Conservation (phyloP, 2,329 filamentous ascomycete species). For the Dactylellina drechsleri region DNA sequence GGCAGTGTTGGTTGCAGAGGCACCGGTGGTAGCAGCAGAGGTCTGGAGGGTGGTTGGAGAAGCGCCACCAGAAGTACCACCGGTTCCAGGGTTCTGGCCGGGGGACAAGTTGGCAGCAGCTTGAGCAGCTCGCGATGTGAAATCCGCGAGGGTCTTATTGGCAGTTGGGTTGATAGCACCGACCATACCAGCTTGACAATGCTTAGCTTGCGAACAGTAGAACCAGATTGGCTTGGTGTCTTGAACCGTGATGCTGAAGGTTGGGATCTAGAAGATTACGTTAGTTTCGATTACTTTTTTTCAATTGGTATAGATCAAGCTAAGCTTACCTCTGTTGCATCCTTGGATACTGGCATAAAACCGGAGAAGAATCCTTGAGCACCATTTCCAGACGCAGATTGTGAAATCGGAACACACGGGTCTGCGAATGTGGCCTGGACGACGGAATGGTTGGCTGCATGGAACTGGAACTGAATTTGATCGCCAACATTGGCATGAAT, state of each 20-base stretch:
- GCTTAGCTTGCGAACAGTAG: conserved; percentile 78
- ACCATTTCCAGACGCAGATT: conserved; percentile 46
- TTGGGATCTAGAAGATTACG: conserved; percentile 59
- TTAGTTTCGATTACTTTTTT: conserved; percentile 29
- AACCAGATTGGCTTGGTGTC: conserved; percentile 78
- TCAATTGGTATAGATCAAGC: conserved; percentile 60
- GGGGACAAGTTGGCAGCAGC: conserved; percentile 63
- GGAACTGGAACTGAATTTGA: conserved; percentile 57
- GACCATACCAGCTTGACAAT: conserved; percentile 79
- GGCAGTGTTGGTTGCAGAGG: conserved; percentile 14
- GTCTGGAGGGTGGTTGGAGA: conserved; percentile 34
- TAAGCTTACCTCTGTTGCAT: conserved; percentile 65
- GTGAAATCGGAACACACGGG: conserved; percentile 72
- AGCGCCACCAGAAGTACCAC: conserved; percentile 32
- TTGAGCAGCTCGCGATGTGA: conserved; percentile 60
- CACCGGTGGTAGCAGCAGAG: conserved; percentile 26
- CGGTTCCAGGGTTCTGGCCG: conserved; percentile 55
- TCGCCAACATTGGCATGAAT: conserved; percentile 56
- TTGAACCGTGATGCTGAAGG: conserved; percentile 77
- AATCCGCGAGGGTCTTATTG: conserved; percentile 57
- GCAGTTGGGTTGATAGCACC: conserved; percentile 75
- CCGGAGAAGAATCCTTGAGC: conserved; percentile 72
- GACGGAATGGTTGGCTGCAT: conserved; percentile 75
- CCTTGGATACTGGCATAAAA: conserved; percentile 72
- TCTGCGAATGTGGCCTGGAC: conserved; percentile 79